A percentile compares a stretch with the other conserved stretches of the same genome.
Conservation (phyloP, 306 rosid species). For the Oemleria cerasiformis region DNA sequence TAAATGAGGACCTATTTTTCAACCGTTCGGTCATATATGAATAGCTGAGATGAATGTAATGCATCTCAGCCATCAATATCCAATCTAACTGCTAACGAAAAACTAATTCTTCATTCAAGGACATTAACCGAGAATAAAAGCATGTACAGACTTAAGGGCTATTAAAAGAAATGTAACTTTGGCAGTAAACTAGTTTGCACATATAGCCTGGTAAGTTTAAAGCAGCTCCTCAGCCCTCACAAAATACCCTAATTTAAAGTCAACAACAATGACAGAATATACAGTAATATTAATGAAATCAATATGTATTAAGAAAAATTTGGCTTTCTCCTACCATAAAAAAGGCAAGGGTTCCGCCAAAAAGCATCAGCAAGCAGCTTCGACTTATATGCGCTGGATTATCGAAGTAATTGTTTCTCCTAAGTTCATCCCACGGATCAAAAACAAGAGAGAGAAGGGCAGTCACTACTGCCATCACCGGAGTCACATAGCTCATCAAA, state of each 20-base stretch:
- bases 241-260: background rate
- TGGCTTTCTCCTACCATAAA: conserved; percentile 61
- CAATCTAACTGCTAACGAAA: background rate
- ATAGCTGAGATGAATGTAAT: background rate
- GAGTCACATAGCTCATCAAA: conserved; percentile 91
- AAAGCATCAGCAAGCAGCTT: conserved; percentile 82
- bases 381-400: conserved; percentile 66
- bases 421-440: conserved; percentile 90
- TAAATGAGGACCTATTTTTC: background rate
- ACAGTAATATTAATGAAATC: background rate
- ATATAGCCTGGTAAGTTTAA: background rate
- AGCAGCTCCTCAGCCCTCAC: background rate
- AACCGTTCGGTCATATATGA: background rate
- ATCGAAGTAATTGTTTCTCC: conserved; percentile 62
- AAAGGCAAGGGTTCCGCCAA: conserved; percentile 91
- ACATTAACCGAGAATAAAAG: background rate
- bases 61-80: conserved; percentile 1
- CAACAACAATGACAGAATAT: background rate
- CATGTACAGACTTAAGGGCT: background rate
- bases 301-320: background rate
- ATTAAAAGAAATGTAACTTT: background rate
- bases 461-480: conserved; percentile 83
- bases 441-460: conserved; percentile 68
- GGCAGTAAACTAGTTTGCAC: background rate
- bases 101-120: background rate